Base-by-base conservation (phyloP, 2,329 filamentous ascomycete species). In the Eutypella sp. region DNA sequence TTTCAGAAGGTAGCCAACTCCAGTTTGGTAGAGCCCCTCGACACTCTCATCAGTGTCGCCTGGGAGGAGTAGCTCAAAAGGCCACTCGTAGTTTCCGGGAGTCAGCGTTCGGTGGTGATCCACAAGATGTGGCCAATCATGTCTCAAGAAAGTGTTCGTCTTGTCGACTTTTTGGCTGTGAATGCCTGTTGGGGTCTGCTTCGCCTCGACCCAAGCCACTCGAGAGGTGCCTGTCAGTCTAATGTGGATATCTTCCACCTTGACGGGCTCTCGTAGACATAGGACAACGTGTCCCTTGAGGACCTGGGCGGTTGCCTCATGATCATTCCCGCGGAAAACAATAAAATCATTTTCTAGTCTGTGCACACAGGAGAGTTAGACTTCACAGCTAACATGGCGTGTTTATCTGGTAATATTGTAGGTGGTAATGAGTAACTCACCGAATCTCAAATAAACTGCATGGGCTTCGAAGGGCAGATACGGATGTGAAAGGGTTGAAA, bases 1-100 rank as follows among this genome's bases (percentile, higher is more conserved):
- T 67, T 95, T 95, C 60, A 99, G 75, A 54, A 87, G 84, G 69
- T 97, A 99, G 40, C 89, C 86, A 49, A 97, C 84, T 68, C 86
- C 92, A 15, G 87, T 91, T 57, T 95, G 88, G 46, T 80, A 77
- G 46, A 97, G 73, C 3, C 93, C 93, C 68, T 97, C 93, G 34
- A 99, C 81, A 60, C 89, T 96, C 75, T 97, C 93, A 16, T 89
- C 79, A 20, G 77, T 82, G 57, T 79, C 71, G 47, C 87, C 87
- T 15, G 85, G 78, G n/a, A 92, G 71, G 47, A 86, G 73, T 47
- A 84, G 72, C 56, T 89, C 82, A 63, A 93, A 92, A 0, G 86
- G 86, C 70, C 86, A 92, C 65, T 91, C 87, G 67, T 93, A 89
- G 66, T 92, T 92, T 51, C 86, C 87, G 22, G 85, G 79, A 4